These are phyloP conservation scores for Ananas comosus DNA, from an alignment of 176 grass and related monocot species.

Conservation along the genomic window DNA sequence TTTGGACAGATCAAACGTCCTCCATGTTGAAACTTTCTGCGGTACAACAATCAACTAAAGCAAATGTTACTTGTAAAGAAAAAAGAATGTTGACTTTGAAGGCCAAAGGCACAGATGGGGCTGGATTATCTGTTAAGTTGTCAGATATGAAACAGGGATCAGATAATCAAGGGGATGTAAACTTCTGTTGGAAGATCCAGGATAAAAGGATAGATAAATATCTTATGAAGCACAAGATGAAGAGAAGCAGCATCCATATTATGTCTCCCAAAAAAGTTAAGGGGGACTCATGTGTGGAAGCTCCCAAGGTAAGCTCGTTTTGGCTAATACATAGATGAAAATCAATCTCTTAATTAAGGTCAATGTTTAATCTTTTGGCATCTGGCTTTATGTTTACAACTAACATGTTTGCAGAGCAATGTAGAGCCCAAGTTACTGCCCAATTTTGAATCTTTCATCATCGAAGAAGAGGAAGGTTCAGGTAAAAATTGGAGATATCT, in stretches of 20 bases:
- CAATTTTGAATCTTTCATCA: conserved; percentile 49
- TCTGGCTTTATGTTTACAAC: neutral
- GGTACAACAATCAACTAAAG: conserved; percentile 5
- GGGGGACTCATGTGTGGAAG: conserved; percentile 21
- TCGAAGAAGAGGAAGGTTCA: conserved; percentile 97
- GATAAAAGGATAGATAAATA: conserved; percentile 17
- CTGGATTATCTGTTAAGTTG: conserved; percentile 7
- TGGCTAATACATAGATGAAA: neutral
- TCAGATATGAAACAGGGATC: conserved; percentile 9
- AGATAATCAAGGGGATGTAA: conserved; percentile 9
- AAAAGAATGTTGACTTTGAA: conserved; percentile 4
- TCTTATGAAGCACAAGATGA: conserved; percentile 31
- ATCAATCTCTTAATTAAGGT: too few relatives aligned
- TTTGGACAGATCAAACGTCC: neutral
- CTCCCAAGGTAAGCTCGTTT: conserved; percentile 46
- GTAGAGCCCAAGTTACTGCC: conserved; percentile 46
- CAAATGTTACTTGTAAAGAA: conserved; percentile 4
- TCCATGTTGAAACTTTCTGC: conserved; percentile 1
- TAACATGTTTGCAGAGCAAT: conserved; percentile 34
- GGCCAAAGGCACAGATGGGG: conserved; percentile 8
- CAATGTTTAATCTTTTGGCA: neutral
- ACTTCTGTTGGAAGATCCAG: conserved; percentile 22
- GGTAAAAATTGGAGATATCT: conserved; percentile 26
- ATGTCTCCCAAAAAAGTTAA: conserved; percentile 41
- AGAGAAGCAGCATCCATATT: conserved; percentile 31